phyloP scores from a whole-genome alignment of 139 green algal genomes.

The Chlorella ohadii region DNA sequence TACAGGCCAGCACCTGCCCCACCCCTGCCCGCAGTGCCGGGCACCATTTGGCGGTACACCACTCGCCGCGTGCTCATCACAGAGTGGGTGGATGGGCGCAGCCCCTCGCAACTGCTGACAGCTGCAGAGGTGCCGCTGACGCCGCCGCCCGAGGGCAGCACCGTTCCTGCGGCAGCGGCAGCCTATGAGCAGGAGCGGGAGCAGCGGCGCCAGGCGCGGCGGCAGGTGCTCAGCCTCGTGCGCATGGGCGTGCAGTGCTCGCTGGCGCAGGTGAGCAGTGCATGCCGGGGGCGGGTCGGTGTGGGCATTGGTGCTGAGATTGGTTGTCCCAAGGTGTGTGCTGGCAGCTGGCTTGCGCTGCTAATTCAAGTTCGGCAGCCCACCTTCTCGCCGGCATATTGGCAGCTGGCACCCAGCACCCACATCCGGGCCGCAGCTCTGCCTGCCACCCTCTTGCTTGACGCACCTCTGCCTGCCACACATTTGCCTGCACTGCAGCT shows the following conservation, averaged over 20 bases:
- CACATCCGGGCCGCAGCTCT: too few species aligned
- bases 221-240: conserved; percentile 91
- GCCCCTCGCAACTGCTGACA: conserved; percentile 41
- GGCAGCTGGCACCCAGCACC: too few species aligned
- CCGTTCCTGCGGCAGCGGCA: too few species aligned
- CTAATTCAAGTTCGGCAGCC: too few species aligned
- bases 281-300: neutral
- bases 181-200: neutral
- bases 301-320: too few species aligned
- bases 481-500: conserved; percentile 59
- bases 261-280: conserved; percentile 58
- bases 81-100: conserved; percentile 97
- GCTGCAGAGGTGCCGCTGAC: neutral
- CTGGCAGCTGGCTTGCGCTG: neutral
- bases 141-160: conserved; percentile 42
- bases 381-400: too few species aligned
- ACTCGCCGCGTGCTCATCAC: conserved; percentile 82
- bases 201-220: conserved; percentile 42
- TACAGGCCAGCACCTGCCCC: neutral
- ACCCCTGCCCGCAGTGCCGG: neutral
- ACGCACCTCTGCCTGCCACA: neutral
- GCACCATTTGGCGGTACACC: conserved; percentile 34
- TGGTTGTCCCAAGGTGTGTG: too few species aligned
- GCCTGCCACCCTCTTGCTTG: too few species aligned
- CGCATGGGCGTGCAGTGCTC: conserved; percentile 95